A percentile compares a stretch with the other conserved stretches of the same genome.
phyloP scores from a whole-genome alignment of 768 basidiomycete genomes.

The Pisolithus sp. region DNA sequence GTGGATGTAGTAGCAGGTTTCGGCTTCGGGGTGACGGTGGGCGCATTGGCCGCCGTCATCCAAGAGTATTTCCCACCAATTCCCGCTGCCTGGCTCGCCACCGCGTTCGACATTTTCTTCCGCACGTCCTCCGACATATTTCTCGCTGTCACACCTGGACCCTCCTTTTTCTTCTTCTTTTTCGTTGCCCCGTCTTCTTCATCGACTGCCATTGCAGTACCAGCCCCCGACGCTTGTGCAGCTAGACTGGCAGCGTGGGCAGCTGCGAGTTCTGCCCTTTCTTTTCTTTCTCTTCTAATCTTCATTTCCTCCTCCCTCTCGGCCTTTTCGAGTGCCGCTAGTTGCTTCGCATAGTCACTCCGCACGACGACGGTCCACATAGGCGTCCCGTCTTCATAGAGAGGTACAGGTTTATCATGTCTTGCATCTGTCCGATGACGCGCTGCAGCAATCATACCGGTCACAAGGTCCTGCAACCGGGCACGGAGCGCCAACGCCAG shows the following conservation, averaged over 20 bases:
- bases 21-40: slow-evolving; percentile 36
- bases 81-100: slow-evolving; percentile 85
- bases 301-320: slow-evolving; percentile 82
- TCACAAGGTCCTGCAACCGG: slow-evolving; percentile 64
- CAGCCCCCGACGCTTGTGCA: slow-evolving; percentile 43
- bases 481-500: slow-evolving; percentile 72
- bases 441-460: slow-evolving; percentile 60
- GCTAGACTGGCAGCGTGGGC: slow-evolving; percentile 61
- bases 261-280: slow-evolving; percentile 65
- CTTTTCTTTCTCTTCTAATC: slow-evolving; percentile 70
- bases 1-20: slow-evolving; percentile 28
- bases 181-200: slow-evolving; percentile 60
- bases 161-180: slow-evolving; percentile 77
- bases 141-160: slow-evolving; percentile 75
- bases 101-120: slow-evolving; percentile 89
- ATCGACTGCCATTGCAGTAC: slow-evolving; percentile 25
- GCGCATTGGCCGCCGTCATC: slow-evolving; percentile 68
- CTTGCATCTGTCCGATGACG: slow-evolving; percentile 66
- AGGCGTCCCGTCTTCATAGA: slow-evolving; percentile 60
- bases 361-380: slow-evolving; percentile 81
- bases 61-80: slow-evolving; percentile 78
- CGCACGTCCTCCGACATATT: slow-evolving; percentile 90
- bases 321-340: slow-evolving; percentile 64
- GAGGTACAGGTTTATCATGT: slow-evolving; percentile 58
- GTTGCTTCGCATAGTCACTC: slow-evolving; percentile 75